A percentile compares a stretch with the other conserved stretches of the same genome.
These are phyloP conservation scores for Hyphopichia buzzinii DNA, from an alignment of 1,139 yeast genomes.

Conservation along the genomic window DNA sequence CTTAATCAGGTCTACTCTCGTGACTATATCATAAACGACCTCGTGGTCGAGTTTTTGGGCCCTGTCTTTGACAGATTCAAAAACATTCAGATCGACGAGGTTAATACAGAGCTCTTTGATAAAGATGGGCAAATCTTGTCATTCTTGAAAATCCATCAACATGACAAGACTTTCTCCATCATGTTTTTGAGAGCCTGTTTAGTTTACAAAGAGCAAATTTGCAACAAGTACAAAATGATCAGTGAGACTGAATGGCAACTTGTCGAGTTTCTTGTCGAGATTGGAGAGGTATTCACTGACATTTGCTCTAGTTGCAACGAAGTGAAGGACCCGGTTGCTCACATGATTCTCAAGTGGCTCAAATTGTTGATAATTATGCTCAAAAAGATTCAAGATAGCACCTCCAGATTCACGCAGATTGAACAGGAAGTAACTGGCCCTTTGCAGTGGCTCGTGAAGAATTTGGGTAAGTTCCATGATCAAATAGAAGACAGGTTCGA, in stretches of 20 bases:
- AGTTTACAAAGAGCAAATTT: conserved; percentile 9
- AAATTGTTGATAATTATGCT: conserved; percentile 15
- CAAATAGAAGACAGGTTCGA: conserved; percentile 16
- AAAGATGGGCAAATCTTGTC: conserved; percentile 5
- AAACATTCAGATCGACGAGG: background rate
- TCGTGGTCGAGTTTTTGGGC: conserved; percentile 10
- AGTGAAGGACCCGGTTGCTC: conserved; percentile 13
- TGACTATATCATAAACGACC: conserved; percentile 3
- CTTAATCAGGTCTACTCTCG: conserved; percentile 1
- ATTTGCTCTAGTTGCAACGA: conserved; percentile 9
- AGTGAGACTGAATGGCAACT: conserved; percentile 15
- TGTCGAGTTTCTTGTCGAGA: conserved; percentile 11
- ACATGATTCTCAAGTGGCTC: conserved; percentile 21
- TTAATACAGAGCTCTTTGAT: background rate
- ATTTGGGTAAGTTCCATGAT: conserved; percentile 10
- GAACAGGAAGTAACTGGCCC: conserved; percentile 2
- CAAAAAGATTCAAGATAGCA: conserved; percentile 5
- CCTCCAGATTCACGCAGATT: conserved; percentile 4
- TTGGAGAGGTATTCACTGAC: conserved; percentile 13
- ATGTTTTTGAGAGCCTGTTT: conserved; percentile 9
- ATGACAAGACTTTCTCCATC: conserved; percentile 9
- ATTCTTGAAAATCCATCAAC: conserved; percentile 6
- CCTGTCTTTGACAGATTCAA: conserved; percentile 8
- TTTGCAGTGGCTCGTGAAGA: conserved; percentile 5
- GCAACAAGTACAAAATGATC: conserved; percentile 1